Percentiles rank a stretch among this genome's conserved stretches.
These are phyloP conservation scores for Mariannaea sp. DNA, from an alignment of 2,329 filamentous ascomycete genomes.

Conservation along the genomic window DNA sequence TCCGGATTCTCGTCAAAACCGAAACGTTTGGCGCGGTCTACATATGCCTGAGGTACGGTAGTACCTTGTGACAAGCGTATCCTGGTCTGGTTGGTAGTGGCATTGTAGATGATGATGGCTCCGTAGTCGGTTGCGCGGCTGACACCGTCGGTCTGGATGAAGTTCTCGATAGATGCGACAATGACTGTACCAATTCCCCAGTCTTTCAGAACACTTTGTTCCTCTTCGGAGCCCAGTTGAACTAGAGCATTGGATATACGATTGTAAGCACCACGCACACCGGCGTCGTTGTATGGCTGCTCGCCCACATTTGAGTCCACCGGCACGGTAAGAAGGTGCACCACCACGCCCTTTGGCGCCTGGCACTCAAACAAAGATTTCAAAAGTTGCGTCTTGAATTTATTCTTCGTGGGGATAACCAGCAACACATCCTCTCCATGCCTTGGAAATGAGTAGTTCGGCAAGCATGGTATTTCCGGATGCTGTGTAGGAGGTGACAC, in stretches of 20 bases:
- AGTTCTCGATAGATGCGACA: slow-evolving; percentile 7
- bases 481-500: neutral
- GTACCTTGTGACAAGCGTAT: neutral
- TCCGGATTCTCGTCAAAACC: neutral
- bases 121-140: neutral
- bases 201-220: neutral
- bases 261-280: neutral
- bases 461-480: neutral
- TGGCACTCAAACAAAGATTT: neutral
- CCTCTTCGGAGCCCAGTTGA: neutral
- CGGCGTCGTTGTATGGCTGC: slow-evolving; percentile 9
- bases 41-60: neutral
- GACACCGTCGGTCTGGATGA: neutral
- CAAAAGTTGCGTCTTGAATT: neutral
- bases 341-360: neutral
- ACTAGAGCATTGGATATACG: neutral
- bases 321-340: neutral
- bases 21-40: neutral
- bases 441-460: neutral
- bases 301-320: slow-evolving; percentile 3
- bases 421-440: slow-evolving; percentile 1
- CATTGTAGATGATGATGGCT: slow-evolving; percentile 2
- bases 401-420: slow-evolving; percentile 4
- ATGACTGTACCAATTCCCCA: slow-evolving; percentile 1
- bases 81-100: neutral